phyloP scores from a whole-genome alignment of 208 protist species.

The Balamuthia mandrillaris region DNA sequence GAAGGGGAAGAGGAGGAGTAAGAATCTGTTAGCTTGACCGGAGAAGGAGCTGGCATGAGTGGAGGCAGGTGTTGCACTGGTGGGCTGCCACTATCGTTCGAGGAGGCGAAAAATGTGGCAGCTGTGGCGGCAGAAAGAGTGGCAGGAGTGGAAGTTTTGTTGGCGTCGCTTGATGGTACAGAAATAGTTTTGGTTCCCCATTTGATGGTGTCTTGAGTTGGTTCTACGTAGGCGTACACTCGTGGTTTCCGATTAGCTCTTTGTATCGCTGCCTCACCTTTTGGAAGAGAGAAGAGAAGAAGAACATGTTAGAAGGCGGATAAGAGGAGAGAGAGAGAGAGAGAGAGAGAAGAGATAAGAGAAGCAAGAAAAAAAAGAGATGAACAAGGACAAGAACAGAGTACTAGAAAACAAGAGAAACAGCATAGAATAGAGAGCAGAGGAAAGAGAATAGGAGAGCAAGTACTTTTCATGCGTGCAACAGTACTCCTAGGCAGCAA shows the following conservation, averaged over 20 bases:
- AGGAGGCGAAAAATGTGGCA: too few species aligned
- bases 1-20: too few species aligned
- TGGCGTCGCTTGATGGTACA: too few species aligned
- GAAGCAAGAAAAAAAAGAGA: background rate
- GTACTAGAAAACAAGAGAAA: background rate
- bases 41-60: background rate
- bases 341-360: background rate
- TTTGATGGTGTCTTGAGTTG: background rate
- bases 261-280: conserved; percentile 8
- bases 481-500: background rate
- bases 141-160: too few species aligned
- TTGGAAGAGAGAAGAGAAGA: too few species aligned
- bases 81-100: too few species aligned
- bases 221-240: background rate
- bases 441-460: background rate
- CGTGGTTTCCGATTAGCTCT: background rate
- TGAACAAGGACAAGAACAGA: background rate
- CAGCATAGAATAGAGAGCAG: background rate
- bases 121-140: too few species aligned
- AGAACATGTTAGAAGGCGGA: too few species aligned
- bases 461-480: background rate
- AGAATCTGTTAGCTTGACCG: background rate
- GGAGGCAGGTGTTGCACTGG: too few species aligned
- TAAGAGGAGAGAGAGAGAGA: too few species aligned
- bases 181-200: too few species aligned